These are phyloP conservation scores for Alloteropsis semialata DNA, from an alignment of 176 grass and related monocot species.

Conservation along the genomic window DNA sequence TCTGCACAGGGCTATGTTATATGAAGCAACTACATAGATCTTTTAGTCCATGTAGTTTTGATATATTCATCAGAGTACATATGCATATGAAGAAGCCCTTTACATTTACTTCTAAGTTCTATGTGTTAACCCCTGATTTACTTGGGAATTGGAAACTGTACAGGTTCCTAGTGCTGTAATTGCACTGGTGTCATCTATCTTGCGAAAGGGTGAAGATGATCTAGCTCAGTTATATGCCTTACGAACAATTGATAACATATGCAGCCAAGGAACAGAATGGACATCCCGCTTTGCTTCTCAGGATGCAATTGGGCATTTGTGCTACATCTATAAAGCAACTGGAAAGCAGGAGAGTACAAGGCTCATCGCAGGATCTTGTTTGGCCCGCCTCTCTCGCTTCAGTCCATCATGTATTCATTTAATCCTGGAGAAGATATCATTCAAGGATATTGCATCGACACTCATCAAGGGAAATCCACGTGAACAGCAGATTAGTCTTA, in stretches of 20 bases:
- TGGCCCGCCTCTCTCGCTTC: slow-evolving; percentile 79
- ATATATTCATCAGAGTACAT: slow-evolving; percentile 5
- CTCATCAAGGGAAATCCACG: slow-evolving; percentile 76
- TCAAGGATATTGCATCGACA: slow-evolving; percentile 75
- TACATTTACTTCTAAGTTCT: background rate
- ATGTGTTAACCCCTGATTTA: slow-evolving; percentile 19
- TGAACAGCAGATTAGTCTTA: slow-evolving; percentile 89
- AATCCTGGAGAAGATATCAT: slow-evolving; percentile 69
- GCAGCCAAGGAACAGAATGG: slow-evolving; percentile 90
- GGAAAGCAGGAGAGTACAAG: slow-evolving; percentile 91
- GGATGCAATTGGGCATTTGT: slow-evolving; percentile 81
- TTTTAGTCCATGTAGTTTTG: slow-evolving; percentile 5
- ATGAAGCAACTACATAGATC: background rate
- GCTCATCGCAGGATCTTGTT: slow-evolving; percentile 88
- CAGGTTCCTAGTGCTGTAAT: slow-evolving; percentile 94
- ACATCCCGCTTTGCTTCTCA: slow-evolving; percentile 89
- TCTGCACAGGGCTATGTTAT: background rate
- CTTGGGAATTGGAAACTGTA: slow-evolving; percentile 24
- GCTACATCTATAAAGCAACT: slow-evolving; percentile 90
- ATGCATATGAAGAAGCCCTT: slow-evolving; percentile 7
- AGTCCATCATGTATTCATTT: slow-evolving; percentile 77
- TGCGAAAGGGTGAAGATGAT: slow-evolving; percentile 97
- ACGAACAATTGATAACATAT: slow-evolving; percentile 95
- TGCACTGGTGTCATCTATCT: slow-evolving; percentile 82
- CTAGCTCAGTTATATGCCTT: slow-evolving; percentile 91